phyloP scores from a whole-genome alignment of 306 rosid species.

The Benincasa hispida region DNA sequence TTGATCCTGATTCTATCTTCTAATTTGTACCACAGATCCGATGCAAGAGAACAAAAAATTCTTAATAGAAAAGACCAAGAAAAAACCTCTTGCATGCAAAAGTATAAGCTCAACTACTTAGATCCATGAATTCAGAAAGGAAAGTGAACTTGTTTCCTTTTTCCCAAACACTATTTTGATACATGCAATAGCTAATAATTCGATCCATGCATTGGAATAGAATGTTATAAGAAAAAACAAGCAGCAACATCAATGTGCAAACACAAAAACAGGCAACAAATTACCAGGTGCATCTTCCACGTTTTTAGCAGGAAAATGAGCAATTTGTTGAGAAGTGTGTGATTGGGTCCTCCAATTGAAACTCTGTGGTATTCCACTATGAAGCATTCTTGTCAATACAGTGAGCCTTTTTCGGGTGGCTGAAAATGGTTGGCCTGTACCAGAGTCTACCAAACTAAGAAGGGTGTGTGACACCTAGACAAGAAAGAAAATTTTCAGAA shows the following conservation, averaged over 20 bases:
- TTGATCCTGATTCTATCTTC: not conserved
- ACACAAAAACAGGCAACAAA: not conserved
- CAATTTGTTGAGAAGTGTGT: slow-evolving; percentile 29
- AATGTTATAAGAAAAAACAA: not conserved
- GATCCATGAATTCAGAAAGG: not conserved
- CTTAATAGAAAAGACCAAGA: not conserved
- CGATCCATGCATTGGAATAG: not conserved
- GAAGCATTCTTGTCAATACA: slow-evolving; percentile 69
- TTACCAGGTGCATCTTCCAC: slow-evolving; percentile 53
- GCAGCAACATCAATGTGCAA: not conserved
- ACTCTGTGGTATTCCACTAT: slow-evolving; percentile 66
- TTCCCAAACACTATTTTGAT: not conserved
- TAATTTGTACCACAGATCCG: not conserved
- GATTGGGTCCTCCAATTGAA: slow-evolving; percentile 44
- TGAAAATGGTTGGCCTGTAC: slow-evolving; percentile 63
- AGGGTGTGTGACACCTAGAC: slow-evolving; percentile 84
- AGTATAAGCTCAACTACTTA: not conserved
- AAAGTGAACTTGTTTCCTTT: not conserved
- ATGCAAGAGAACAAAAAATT: not conserved
- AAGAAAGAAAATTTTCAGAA: slow-evolving; percentile 26
- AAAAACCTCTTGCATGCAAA: not conserved
- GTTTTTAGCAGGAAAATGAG: slow-evolving; percentile 27
- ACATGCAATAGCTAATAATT: not conserved
- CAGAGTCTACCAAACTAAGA: slow-evolving; percentile 74
- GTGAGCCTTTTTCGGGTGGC: slow-evolving; percentile 48